phyloP scores from a whole-genome alignment of 2,329 filamentous ascomycete genomes.

The Penicillium sp. region DNA sequence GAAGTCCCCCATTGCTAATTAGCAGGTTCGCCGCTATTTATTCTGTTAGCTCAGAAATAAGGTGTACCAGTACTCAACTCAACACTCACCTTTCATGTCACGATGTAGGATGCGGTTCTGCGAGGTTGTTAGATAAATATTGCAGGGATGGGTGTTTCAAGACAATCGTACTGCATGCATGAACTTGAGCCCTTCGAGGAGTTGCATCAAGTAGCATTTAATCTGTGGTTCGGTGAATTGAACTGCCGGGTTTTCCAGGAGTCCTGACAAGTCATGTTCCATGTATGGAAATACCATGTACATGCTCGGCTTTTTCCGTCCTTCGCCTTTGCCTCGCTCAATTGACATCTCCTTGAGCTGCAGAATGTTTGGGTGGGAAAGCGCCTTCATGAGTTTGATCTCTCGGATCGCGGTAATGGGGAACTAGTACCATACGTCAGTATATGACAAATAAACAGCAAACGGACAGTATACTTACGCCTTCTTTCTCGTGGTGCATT shows the following conservation, averaged over 20 bases:
- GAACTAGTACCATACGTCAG: conserved; percentile 51
- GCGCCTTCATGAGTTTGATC: conserved; percentile 92
- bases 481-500: conserved; percentile 99
- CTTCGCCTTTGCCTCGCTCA: conserved; percentile 71
- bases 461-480: conserved; percentile 51
- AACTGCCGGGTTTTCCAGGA: conserved; percentile 91
- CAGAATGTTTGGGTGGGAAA: conserved; percentile 88
- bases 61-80: background rate
- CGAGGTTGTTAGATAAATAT: conserved; percentile 5
- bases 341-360: conserved; percentile 94
- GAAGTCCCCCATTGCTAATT: conserved; percentile 88
- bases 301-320: conserved; percentile 75
- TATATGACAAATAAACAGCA: background rate
- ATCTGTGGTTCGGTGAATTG: conserved; percentile 85
- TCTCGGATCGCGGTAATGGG: conserved; percentile 97
- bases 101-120: conserved; percentile 80
- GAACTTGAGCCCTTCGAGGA: conserved; percentile 85
- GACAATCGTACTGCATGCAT: conserved; percentile 65
- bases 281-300: conserved; percentile 99
- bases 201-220: conserved; percentile 95
- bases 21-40: conserved; percentile 78
- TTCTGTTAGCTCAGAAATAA: conserved; percentile 4
- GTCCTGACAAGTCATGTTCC: conserved; percentile 96
- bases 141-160: background rate
- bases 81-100: conserved; percentile 76